Evolutionary conservation across 208 protist species (phyloP).

Genomic region (Leishmania braziliensis): DNA sequence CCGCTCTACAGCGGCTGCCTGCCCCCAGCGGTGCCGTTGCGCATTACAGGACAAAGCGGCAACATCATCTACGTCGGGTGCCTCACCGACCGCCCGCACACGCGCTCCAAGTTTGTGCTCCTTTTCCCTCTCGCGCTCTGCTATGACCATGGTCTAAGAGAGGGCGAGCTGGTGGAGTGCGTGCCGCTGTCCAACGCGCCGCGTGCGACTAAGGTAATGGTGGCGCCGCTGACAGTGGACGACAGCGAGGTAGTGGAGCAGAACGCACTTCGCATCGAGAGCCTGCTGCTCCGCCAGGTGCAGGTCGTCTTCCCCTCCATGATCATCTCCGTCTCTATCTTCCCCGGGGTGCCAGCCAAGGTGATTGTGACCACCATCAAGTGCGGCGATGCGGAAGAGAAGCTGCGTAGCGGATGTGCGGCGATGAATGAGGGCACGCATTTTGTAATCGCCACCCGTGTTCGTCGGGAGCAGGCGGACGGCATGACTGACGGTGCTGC

Average conservation of each 20-base stretch:
- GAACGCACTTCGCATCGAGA: slow-evolving; percentile 86
- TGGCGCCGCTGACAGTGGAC: slow-evolving; percentile 82
- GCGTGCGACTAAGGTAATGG: slow-evolving; percentile 74
- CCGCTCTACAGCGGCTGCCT: slow-evolving; percentile 52
- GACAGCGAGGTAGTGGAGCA: slow-evolving; percentile 93
- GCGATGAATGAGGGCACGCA: slow-evolving; percentile 84
- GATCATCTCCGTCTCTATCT: slow-evolving; percentile 69
- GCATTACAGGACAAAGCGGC: slow-evolving; percentile 48
- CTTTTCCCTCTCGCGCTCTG: slow-evolving; percentile 58
- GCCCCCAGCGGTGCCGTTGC: slow-evolving; percentile 60
- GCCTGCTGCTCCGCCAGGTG: slow-evolving; percentile 78
- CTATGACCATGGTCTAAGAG: slow-evolving; percentile 50
- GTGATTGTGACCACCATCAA: slow-evolving; percentile 71
- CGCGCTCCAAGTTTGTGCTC: slow-evolving; percentile 54
- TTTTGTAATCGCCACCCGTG: slow-evolving; percentile 82
- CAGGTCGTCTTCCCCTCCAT: slow-evolving; percentile 84
- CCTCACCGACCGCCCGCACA: slow-evolving; percentile 54
- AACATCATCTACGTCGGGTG: slow-evolving; percentile 69
- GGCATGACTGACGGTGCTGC: slow-evolving; percentile 1
- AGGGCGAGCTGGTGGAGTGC: slow-evolving; percentile 65
- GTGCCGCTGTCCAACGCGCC: slow-evolving; percentile 41
- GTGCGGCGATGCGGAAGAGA: slow-evolving; percentile 35
- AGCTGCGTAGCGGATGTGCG: slow-evolving; percentile 54
- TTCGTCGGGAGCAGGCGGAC: slow-evolving; percentile 35
- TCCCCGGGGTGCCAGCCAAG: slow-evolving; percentile 66